phyloP scores from a whole-genome alignment of 1,284 basidiomycete genomes.

The Ustilago loliicola region DNA sequence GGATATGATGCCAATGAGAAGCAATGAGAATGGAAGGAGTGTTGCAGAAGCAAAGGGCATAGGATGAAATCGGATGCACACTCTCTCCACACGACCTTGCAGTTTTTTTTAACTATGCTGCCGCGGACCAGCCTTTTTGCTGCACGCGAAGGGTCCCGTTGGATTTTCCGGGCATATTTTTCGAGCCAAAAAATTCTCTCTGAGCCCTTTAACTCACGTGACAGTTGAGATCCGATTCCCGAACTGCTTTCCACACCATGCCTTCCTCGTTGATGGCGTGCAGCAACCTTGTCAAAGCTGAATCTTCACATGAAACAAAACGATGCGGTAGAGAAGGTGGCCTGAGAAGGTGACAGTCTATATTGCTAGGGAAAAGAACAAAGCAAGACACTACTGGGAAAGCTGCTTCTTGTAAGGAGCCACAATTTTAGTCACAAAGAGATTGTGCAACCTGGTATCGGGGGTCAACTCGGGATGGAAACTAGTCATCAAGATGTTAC shows the following conservation, averaged over 20 bases:
- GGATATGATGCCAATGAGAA: too few species aligned
- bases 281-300: background rate
- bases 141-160: background rate
- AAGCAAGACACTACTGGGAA: background rate
- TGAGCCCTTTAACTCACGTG: conserved; percentile 6
- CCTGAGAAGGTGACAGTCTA: conserved; percentile 3
- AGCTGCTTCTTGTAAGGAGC: conserved; percentile 27
- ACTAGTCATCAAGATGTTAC: conserved; percentile 85
- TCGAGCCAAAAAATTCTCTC: conserved; percentile 3
- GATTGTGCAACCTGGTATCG: conserved; percentile 90
- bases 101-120: background rate
- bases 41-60: background rate
- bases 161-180: background rate
- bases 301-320: background rate
- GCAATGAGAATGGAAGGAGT: background rate
- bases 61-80: background rate
- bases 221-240: conserved; percentile 15
- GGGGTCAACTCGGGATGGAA: conserved; percentile 95
- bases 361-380: conserved; percentile 3
- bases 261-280: background rate
- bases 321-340: background rate
- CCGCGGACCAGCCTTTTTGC: background rate
- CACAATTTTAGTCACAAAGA: conserved; percentile 75
- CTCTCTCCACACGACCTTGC: conserved; percentile 15
- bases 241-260: background rate